phyloP scores from a whole-genome alignment of 1,139 yeast genomes.

The Martiniozyma asiatica region DNA sequence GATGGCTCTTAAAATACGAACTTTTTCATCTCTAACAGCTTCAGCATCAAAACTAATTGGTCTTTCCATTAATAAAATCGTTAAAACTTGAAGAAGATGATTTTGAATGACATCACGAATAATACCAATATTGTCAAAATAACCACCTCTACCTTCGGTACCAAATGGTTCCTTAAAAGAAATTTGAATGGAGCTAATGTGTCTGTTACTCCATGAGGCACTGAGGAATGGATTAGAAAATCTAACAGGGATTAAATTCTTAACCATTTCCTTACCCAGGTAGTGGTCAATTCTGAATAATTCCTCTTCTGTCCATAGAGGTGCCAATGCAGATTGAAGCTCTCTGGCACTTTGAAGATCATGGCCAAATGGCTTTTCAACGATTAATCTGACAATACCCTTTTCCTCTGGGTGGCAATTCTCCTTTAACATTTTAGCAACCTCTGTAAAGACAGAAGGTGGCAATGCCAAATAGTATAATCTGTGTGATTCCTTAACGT shows the following conservation, averaged over 20 bases:
- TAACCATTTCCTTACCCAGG: conserved; percentile 95
- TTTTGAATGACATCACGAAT: conserved; percentile 98
- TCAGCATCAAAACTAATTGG: conserved; percentile 87
- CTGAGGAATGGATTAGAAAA: conserved; percentile 80
- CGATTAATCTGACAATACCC: conserved; percentile 72
- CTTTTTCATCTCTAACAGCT: conserved; percentile 92
- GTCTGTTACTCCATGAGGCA: conserved; percentile 78
- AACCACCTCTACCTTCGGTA: conserved; percentile 98
- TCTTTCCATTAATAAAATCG: conserved; percentile 89
- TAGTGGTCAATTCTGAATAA: conserved; percentile 93
- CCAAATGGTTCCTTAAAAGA: conserved; percentile 95
- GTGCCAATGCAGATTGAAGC: conserved; percentile 66
- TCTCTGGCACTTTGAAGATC: conserved; percentile 71
- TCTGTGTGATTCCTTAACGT: conserved; percentile 47
- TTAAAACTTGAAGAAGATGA: conserved; percentile 85
- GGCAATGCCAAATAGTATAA: conserved; percentile 90
- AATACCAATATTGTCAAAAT: conserved; percentile 89
- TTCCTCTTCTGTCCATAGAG: conserved; percentile 84
- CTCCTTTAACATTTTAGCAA: conserved; percentile 62
- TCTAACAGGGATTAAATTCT: conserved; percentile 77
- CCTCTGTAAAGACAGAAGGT: conserved; percentile 79
- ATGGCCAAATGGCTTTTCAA: conserved; percentile 96
- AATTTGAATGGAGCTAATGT: conserved; percentile 70
- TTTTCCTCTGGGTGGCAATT: conserved; percentile 48
- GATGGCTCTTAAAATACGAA: conserved; percentile 76